These are phyloP conservation scores for Phoma herbarum DNA, from an alignment of 2,329 filamentous ascomycete species.

Conservation along the genomic window DNA sequence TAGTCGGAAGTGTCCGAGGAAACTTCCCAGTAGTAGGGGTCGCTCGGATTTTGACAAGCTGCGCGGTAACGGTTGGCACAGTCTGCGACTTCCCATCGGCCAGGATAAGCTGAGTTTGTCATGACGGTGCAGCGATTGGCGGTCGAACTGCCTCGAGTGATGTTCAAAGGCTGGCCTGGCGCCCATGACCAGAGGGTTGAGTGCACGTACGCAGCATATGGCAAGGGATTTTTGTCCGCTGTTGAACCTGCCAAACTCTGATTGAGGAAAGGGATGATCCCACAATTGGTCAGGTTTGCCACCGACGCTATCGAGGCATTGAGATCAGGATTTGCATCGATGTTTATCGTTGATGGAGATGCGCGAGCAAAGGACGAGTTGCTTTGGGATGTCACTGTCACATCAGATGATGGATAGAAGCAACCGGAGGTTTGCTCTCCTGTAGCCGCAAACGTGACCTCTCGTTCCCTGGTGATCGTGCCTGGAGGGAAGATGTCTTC, in stretches of 20 bases:
- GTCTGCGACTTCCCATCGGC: conserved; percentile 67
- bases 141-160: conserved; percentile 43
- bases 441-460: conserved; percentile 47
- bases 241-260: conserved; percentile 61
- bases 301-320: conserved; percentile 38
- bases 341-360: conserved; percentile 25
- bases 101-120: conserved; percentile 54
- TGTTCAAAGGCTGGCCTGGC: conserved; percentile 62
- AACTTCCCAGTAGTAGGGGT: conserved; percentile 68
- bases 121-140: conserved; percentile 65
- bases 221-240: conserved; percentile 57
- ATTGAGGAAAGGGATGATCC: conserved; percentile 68
- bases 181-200: conserved; percentile 69
- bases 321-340: conserved; percentile 37
- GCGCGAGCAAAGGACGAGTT: conserved; percentile 57
- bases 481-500: conserved; percentile 64
- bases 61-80: conserved; percentile 62
- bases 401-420: conserved; percentile 58
- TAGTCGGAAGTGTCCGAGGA: conserved; percentile 56
- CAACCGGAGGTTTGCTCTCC: conserved; percentile 62
- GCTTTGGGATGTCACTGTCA: conserved; percentile 56
- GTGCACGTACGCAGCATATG: conserved; percentile 62
- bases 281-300: conserved; percentile 62
- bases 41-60: conserved; percentile 63
- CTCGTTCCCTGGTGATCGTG: conserved; percentile 36